Percentiles rank a stretch among this genome's conserved stretches.
These are phyloP conservation scores for Herpetomonas tarakana DNA, from an alignment of 208 protist species.

Conservation along the genomic window DNA sequence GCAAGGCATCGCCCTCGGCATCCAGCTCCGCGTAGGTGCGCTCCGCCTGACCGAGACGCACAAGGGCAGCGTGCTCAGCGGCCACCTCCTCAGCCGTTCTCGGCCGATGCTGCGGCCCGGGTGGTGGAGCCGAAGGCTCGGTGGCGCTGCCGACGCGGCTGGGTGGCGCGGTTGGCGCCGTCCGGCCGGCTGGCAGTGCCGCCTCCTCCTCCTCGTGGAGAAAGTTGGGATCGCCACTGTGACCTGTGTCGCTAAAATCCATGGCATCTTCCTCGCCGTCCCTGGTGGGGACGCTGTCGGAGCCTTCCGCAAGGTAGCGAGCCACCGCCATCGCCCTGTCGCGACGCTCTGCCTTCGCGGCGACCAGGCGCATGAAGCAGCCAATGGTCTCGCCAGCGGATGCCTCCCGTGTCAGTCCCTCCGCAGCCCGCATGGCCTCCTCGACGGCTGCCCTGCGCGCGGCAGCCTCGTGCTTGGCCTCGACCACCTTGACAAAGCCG, in stretches of 20 bases:
- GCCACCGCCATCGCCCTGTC: not conserved
- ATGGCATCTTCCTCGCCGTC: not conserved
- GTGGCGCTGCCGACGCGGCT: not conserved
- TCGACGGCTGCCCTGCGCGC: conserved; percentile 1
- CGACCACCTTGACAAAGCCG: conserved; percentile 14
- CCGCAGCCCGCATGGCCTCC: conserved; percentile 3
- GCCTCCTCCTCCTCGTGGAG: not conserved
- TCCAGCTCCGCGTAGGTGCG: not conserved
- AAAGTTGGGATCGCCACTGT: not conserved
- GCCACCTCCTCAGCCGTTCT: not conserved
- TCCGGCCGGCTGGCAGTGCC: too few relatives aligned
- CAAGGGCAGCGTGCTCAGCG: not conserved
- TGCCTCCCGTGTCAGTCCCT: not conserved
- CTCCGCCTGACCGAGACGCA: not conserved
- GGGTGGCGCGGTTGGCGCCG: not conserved
- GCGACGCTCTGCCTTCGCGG: not conserved
- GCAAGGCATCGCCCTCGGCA: not conserved
- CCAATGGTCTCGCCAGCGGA: not conserved
- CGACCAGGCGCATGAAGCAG: not conserved
- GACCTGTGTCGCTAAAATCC: not conserved
- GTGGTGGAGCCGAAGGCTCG: too few relatives aligned
- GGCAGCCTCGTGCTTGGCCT: conserved; percentile 13
- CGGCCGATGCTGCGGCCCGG: not conserved
- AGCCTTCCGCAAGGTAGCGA: conserved; percentile 1
- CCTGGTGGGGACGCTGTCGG: not conserved